Evolutionary conservation across 2,329 filamentous ascomycete species (phyloP), one percentile per base, ranked within the genome.

Genomic region (Metarhizium robertsii): DNA sequence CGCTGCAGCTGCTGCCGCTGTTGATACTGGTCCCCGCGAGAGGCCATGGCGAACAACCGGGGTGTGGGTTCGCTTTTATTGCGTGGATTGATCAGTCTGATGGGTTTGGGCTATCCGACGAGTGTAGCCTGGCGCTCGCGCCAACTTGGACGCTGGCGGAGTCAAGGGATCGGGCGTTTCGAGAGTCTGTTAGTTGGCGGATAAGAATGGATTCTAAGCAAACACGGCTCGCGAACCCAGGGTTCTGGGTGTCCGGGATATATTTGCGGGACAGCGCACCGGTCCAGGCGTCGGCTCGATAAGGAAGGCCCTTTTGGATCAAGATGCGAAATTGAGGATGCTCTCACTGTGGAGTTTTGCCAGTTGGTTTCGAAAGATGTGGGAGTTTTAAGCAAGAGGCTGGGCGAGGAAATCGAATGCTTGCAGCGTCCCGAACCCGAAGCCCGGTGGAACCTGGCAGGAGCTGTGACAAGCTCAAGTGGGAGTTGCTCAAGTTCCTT

Each of bases 21-120:
- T 30, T 62, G 56, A 53, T 70, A 67, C 51, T 66, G 67, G 36
- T 66, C 64, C 49, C 65, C 59, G 53, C 61, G 67, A 61, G 66
- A 62, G 60, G 70, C 70, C 72, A 73, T 74, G 62, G 59, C 62
- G 63, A 62, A 65, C 48, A 61, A 42, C 60, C 64, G 65, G 65
- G 67, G 64, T 58, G 59, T 59, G 58, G 56, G 59, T 59, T 62
- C 63, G 59, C 67, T 71, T 45, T 71, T 70, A 69, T 68, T 64
- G 38, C 42, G 40, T 18, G 34, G 16, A 50, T 32, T 47, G 20
- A 43, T 20, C 30, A 6, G 25, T 47, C 20, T 47, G 20, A 43
- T 36, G 16, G 13, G 25, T 47, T 34, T 40, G 36, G 34, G 34
- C 13, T 47, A 40, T 49, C 45, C 25, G 40, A 36, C 55, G 16